Conservation (phyloP, 2,329 filamentous ascomycete species). For the Microsporum ferrugineum region DNA sequence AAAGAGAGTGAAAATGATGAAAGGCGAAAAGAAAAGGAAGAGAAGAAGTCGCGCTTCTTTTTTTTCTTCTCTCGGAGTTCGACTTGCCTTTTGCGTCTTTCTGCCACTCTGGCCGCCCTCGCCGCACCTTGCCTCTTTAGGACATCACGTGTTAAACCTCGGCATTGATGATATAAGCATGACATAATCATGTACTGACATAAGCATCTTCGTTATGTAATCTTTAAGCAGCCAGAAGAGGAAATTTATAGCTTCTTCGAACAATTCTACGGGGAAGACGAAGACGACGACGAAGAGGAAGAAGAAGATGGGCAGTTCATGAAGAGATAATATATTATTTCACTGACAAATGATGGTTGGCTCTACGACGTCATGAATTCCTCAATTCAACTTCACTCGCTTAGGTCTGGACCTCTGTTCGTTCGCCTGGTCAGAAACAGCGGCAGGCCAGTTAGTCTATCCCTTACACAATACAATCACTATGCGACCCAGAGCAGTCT, state of each 20-base stretch:
- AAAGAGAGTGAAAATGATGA: not conserved
- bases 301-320: not conserved
- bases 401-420: not conserved
- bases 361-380: not conserved
- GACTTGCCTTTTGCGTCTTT: not conserved
- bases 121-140: not conserved
- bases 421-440: not conserved
- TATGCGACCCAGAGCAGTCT: conserved; percentile 51
- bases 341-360: not conserved
- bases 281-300: not conserved
- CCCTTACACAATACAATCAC: conserved; percentile 14
- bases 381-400: not conserved
- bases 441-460: not conserved
- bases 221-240: not conserved
- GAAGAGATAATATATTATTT: not conserved
- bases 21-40: not conserved
- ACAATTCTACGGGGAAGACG: not conserved
- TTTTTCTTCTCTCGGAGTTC: not conserved
- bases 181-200: not conserved
- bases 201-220: not conserved
- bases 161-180: not conserved
- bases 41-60: not conserved
- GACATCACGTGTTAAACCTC: not conserved
- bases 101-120: conserved; percentile 5
- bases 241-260: not conserved